A percentile compares a stretch with the other conserved stretches of the same genome.
Conservation (phyloP, 2,329 filamentous ascomycete species). For the Colletotrichum tropicale region DNA sequence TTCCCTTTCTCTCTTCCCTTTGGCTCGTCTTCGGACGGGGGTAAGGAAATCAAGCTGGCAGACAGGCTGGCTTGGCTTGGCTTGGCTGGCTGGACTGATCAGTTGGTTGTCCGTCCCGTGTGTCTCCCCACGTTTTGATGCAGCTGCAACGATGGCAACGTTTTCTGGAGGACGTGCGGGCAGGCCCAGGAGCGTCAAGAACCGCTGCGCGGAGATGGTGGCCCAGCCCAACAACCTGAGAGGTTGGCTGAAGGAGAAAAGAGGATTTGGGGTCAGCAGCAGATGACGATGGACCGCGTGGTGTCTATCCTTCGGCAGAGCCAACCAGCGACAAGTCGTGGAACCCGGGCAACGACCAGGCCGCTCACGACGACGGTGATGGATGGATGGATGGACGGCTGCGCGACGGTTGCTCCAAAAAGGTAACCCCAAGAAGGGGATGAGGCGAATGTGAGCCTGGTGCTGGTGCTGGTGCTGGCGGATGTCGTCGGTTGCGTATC, state of each 20-base stretch:
- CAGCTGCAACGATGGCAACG: background rate
- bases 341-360: background rate
- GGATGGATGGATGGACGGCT: background rate
- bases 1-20: background rate
- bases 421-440: background rate
- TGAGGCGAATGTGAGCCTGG: background rate
- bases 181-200: background rate
- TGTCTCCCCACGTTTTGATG: conserved; percentile 6
- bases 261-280: background rate
- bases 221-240: background rate
- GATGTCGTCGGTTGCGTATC: background rate
- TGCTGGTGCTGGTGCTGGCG: background rate
- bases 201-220: background rate
- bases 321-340: background rate
- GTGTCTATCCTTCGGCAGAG: background rate
- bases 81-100: background rate
- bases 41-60: background rate
- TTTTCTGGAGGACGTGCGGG: background rate
- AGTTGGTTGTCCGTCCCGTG: background rate
- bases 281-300: background rate
- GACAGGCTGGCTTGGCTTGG: background rate
- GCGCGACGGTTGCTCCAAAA: background rate
- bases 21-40: background rate
- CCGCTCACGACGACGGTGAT: background rate
- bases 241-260: background rate